Evolutionary conservation across 495 filamentous ascomycete species (phyloP).

Genomic region (Evansstolkia leycettana): DNA sequence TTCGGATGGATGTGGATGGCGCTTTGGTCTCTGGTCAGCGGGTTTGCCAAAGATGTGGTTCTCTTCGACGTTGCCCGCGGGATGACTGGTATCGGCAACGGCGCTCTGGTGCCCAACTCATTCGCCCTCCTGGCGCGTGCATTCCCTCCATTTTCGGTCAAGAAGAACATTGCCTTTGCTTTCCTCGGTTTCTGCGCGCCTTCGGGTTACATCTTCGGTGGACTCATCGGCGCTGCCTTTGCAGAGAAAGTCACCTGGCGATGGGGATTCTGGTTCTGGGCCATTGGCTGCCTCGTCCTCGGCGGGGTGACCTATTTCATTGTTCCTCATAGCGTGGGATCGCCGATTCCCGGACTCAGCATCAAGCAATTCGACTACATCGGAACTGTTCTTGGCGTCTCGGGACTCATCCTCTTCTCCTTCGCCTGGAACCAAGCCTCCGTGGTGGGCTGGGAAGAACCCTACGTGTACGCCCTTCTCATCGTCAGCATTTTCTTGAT

Average conservation of each 20-base stretch:
- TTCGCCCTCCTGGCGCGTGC: constrained; percentile 33
- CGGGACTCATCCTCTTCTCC: constrained; percentile 45
- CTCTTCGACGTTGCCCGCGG: constrained; percentile 35
- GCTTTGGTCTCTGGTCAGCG: too few relatives aligned
- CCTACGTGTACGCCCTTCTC: constrained; percentile 43
- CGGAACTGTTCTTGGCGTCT: constrained; percentile 39
- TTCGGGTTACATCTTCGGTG: constrained; percentile 38
- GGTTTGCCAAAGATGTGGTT: too few relatives aligned
- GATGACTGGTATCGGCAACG: constrained; percentile 40
- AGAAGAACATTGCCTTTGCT: constrained; percentile 50
- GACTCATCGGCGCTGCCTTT: constrained; percentile 35
- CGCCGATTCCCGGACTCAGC: too few relatives aligned
- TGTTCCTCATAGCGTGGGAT: too few relatives aligned
- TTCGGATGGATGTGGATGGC: too few relatives aligned
- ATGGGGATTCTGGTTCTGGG: too few relatives aligned
- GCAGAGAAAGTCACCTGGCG: constrained; percentile 45
- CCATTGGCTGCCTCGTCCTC: too few relatives aligned
- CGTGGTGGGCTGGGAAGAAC: constrained; percentile 42
- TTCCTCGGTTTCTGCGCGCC: constrained; percentile 50
- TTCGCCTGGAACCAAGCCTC: constrained; percentile 52
- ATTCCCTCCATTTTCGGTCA: constrained; percentile 30
- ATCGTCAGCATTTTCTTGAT: constrained; percentile 41
- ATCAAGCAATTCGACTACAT: constrained; percentile 37
- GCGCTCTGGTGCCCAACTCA: constrained; percentile 37
- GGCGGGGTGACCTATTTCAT: too few relatives aligned